phyloP scores from a whole-genome alignment of 805 yeast species.

The Komagataella phaffii region DNA sequence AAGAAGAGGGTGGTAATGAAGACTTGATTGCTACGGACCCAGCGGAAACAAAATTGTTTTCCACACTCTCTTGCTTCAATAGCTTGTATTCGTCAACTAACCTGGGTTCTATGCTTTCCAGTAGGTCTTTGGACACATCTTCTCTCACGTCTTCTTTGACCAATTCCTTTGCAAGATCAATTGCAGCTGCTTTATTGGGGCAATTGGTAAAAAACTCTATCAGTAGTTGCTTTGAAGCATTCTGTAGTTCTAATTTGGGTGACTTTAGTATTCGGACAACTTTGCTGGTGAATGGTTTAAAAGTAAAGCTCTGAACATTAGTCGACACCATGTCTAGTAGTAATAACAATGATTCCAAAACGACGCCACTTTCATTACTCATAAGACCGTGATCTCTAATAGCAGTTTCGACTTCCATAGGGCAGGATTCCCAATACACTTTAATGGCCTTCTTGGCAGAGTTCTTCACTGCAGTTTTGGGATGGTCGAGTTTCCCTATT shows the following conservation, averaged over 20 bases:
- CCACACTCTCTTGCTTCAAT: not conserved
- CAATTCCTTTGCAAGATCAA: constrained; percentile 30
- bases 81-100: constrained; percentile 9
- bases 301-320: constrained; percentile 18
- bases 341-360: constrained; percentile 30
- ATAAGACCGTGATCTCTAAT: constrained; percentile 30
- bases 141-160: constrained; percentile 17
- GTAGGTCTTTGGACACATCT: constrained; percentile 10
- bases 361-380: constrained; percentile 21
- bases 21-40: constrained; percentile 12
- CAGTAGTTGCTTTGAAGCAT: constrained; percentile 12
- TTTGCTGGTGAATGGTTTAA: constrained; percentile 14
- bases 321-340: constrained; percentile 25
- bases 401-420: constrained; percentile 29
- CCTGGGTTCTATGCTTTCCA: constrained; percentile 17
- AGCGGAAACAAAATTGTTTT: constrained; percentile 11
- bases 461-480: constrained; percentile 20
- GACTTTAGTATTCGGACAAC: constrained; percentile 12
- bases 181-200: constrained; percentile 22
- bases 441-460: constrained; percentile 38
- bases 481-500: constrained; percentile 30
- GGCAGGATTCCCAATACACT: constrained; percentile 41
- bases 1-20: not conserved
- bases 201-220: constrained; percentile 23
- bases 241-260: not conserved